Conservation (phyloP, 305 asterid genomes). For the Solanum hybrid region DNA sequence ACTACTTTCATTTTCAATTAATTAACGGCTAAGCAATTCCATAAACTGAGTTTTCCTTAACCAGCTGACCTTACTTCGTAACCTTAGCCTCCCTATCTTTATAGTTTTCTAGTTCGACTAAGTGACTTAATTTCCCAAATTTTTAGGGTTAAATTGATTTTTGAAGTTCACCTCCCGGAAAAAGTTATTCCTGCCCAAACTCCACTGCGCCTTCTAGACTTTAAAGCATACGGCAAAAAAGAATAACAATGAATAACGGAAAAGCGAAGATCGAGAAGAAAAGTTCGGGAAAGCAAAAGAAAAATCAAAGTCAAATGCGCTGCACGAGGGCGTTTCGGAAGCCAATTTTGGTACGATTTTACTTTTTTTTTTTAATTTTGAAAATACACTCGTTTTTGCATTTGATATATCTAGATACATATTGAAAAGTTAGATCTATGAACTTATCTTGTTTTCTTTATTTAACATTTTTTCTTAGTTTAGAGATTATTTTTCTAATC, state of each 20-base stretch:
- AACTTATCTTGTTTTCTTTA: background rate
- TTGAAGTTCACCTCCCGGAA: background rate
- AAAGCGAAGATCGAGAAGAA: background rate
- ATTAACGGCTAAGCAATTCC: background rate
- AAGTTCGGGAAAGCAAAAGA: background rate
- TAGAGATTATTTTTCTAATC: too few species aligned
- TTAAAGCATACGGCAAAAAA: background rate
- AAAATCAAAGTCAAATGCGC: too few species aligned
- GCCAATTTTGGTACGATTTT: background rate
- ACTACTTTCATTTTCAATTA: background rate
- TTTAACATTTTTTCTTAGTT: background rate
- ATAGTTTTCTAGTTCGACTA: background rate
- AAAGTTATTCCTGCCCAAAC: background rate
- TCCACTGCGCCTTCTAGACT: background rate
- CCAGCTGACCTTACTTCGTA: background rate
- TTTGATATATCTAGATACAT: background rate
- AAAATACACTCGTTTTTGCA: background rate
- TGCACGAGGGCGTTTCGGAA: background rate
- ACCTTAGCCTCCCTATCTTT: background rate
- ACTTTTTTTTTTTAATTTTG: background rate
- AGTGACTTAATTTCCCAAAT: background rate
- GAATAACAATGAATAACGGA: background rate
- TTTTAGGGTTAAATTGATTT: background rate
- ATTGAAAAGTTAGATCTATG: background rate
- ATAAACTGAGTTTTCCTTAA: background rate